Percentiles rank a stretch among this genome's conserved stretches.
Evolutionary conservation across 768 basidiomycete genomes (phyloP).

Genomic region (Daedaleopsis nitida): DNA sequence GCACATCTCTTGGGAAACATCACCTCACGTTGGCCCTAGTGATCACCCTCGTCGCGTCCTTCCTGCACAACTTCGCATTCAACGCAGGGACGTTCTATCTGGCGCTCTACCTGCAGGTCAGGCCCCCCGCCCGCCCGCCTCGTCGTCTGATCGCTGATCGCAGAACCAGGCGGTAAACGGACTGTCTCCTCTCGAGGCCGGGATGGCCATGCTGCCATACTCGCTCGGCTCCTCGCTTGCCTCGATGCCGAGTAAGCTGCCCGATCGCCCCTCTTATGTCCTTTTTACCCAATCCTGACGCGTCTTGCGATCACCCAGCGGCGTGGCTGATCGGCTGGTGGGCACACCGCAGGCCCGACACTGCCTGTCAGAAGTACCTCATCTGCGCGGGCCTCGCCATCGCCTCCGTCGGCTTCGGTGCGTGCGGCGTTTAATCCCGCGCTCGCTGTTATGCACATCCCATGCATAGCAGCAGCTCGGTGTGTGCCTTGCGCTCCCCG

Average conservation of each 20-base stretch:
- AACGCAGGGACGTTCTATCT: conserved; percentile 87
- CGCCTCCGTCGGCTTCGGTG: conserved; percentile 76
- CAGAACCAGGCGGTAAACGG: conserved; percentile 63
- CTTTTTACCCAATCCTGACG: conserved; percentile 10
- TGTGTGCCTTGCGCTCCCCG: conserved; percentile 6
- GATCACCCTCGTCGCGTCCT: conserved; percentile 64
- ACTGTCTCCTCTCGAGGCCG: conserved; percentile 70
- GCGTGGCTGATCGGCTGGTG: conserved; percentile 80
- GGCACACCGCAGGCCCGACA: conserved; percentile 58
- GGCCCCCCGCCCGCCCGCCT: conserved; percentile 17
- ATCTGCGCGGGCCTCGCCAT: conserved; percentile 66
- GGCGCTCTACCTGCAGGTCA: conserved; percentile 79
- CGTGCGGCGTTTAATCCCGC: conserved; percentile 45
- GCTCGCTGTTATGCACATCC: too few species aligned
- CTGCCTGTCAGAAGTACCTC: conserved; percentile 64
- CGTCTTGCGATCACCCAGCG: conserved; percentile 35
- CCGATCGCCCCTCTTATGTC: conserved; percentile 2
- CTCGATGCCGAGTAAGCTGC: conserved; percentile 59
- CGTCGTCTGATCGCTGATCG: conserved; percentile 18
- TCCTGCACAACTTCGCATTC: conserved; percentile 83
- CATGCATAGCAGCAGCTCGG: too few species aligned
- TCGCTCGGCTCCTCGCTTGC: conserved; percentile 84
- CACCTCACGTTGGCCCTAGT: conserved; percentile 42
- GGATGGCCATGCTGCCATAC: conserved; percentile 77
- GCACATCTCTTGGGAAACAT: not conserved